phyloP scores from a whole-genome alignment of 495 filamentous ascomycete species.

The Acidiella bohemica region DNA sequence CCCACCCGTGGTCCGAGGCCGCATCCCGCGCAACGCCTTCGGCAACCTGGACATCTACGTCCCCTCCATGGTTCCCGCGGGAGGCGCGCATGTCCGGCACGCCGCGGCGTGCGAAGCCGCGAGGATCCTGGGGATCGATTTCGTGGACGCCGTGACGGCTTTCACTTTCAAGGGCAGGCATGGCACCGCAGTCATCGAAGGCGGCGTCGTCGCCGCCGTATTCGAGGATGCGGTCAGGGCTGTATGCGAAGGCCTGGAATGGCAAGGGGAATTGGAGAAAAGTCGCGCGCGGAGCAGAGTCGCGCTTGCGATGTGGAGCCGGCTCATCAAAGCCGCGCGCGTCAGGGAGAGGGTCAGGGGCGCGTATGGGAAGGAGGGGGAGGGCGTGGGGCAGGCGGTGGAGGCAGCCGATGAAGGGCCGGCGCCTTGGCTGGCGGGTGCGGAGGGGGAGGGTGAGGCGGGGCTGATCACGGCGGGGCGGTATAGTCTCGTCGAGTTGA shows the following conservation, averaged over 20 bases:
- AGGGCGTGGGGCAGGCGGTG: constrained; percentile 31
- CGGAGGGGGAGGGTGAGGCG: constrained; percentile 13
- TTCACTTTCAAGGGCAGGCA: constrained; percentile 71
- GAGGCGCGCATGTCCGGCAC: constrained; percentile 58
- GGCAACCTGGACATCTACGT: constrained; percentile 88
- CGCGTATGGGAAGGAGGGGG: constrained; percentile 35
- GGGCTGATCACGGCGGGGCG: constrained; percentile 12
- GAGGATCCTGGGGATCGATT: constrained; percentile 67
- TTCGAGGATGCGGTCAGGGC: constrained; percentile 56
- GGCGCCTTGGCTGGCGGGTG: constrained; percentile 18
- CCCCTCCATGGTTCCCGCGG: constrained; percentile 78
- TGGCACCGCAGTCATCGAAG: constrained; percentile 65
- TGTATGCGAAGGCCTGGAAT: constrained; percentile 49
- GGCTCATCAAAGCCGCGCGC: constrained; percentile 59
- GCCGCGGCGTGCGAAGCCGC: constrained; percentile 59
- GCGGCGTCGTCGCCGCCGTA: constrained; percentile 61
- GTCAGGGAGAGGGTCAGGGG: constrained; percentile 65
- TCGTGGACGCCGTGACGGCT: constrained; percentile 75
- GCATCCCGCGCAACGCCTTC: constrained; percentile 71
- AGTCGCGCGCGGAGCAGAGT: constrained; percentile 40
- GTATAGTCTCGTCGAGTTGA: constrained; percentile 9
- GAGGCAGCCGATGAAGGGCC: neutral
- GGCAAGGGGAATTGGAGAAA: constrained; percentile 45
- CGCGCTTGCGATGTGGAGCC: constrained; percentile 60
- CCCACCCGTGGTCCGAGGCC: constrained; percentile 59